Conservation (phyloP, 2,329 filamentous ascomycete genomes). For the Calonectria pseudoreteaudii region DNA sequence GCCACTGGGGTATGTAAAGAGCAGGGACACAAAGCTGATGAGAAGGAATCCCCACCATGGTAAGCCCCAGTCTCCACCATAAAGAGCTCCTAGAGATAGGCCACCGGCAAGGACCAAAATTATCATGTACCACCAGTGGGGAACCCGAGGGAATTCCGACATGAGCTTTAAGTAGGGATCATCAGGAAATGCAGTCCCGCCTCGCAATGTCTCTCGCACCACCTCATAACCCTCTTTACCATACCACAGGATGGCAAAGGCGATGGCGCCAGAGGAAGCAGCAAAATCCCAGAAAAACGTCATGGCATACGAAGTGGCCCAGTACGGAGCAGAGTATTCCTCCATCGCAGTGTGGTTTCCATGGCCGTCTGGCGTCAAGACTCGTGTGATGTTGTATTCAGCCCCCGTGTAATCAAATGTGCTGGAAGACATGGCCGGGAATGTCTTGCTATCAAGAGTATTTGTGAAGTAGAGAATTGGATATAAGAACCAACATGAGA, state of each 20-base stretch:
- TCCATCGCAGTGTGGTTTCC: neutral
- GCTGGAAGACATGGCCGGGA: neutral
- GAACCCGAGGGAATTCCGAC: neutral
- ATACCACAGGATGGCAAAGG: constrained; percentile 2
- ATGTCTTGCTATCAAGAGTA: neutral
- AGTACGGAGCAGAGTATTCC: neutral
- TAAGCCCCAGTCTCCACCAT: neutral
- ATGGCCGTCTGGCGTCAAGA: neutral
- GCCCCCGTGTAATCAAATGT: neutral
- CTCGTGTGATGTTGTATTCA: neutral
- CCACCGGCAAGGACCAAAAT: neutral
- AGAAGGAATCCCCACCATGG: neutral
- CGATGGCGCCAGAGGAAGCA: neutral
- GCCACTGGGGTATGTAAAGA: neutral
- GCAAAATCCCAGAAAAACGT: neutral
- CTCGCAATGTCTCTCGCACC: neutral
- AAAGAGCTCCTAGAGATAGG: neutral
- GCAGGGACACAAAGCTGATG: neutral
- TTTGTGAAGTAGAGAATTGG: neutral
- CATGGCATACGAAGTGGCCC: neutral
- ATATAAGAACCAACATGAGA: neutral
- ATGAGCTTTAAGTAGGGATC: neutral
- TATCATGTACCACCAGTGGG: neutral
- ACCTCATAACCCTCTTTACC: neutral
- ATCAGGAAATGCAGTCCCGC: neutral